phyloP scores from a whole-genome alignment of 768 basidiomycete genomes.

The Mycena filopes region DNA sequence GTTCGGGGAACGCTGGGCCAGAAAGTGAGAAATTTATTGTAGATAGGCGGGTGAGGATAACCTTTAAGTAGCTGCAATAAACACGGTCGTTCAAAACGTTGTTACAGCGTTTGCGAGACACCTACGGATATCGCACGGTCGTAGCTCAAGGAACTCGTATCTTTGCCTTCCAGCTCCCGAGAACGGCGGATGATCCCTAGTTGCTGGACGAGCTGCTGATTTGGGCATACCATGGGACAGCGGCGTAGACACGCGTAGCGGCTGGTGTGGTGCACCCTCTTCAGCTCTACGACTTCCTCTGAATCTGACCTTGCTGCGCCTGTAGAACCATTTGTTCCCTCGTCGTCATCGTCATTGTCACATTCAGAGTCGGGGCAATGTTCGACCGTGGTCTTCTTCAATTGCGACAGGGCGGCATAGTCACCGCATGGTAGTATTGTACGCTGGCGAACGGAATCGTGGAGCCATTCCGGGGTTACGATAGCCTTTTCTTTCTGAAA shows the following conservation, averaged over 20 bases:
- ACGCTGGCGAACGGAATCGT: conserved; percentile 60
- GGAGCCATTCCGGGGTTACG: conserved; percentile 79
- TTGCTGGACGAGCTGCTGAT: conserved; percentile 70
- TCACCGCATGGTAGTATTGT: conserved; percentile 59
- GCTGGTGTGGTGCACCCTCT: conserved; percentile 47
- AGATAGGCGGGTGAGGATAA: conserved; percentile 8
- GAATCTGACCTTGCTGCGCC: neutral
- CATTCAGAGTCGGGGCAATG: conserved; percentile 55
- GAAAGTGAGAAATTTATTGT: conserved; percentile 13
- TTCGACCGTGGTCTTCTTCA: conserved; percentile 57
- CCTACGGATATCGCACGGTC: conserved; percentile 76
- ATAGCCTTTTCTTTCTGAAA: conserved; percentile 70
- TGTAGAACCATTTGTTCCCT: neutral
- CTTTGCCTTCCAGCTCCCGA: conserved; percentile 74
- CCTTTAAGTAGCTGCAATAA: conserved; percentile 59
- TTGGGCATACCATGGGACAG: conserved; percentile 75
- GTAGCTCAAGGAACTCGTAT: conserved; percentile 76
- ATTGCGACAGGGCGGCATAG: conserved; percentile 66
- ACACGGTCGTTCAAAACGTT: neutral
- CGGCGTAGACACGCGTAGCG: conserved; percentile 70
- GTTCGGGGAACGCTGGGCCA: conserved; percentile 58
- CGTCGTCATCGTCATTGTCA: conserved; percentile 29
- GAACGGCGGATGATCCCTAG: conserved; percentile 66
- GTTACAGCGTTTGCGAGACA: conserved; percentile 3
- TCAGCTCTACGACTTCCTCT: conserved; percentile 20